Evolutionary conservation across 139 green algal genomes (phyloP).

Genomic region (Micromonas pusilla): DNA sequence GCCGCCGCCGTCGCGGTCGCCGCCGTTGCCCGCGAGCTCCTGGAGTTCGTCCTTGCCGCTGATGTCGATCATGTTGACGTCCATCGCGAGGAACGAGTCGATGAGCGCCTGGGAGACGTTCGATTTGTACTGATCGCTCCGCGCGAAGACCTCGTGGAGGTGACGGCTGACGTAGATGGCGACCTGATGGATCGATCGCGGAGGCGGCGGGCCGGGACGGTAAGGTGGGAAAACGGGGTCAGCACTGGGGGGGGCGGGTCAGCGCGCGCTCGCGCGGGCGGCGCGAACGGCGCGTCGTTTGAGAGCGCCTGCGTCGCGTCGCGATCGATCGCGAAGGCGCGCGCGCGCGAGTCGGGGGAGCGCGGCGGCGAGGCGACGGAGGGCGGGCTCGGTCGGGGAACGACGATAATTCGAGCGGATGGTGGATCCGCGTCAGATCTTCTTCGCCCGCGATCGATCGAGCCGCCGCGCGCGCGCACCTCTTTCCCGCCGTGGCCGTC

Average conservation of each 20-base stretch:
- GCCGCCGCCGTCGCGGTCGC: no score
- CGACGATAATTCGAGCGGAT: no score
- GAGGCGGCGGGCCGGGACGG: no score
- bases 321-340: no score
- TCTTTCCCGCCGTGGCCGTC: slow-evolving; percentile 67
- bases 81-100: not conserved
- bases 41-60: not conserved
- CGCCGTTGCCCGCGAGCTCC: not conserved
- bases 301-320: no score
- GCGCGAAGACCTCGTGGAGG: slow-evolving; percentile 3
- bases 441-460: no score
- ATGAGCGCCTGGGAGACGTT: not conserved
- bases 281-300: no score
- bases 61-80: not conserved
- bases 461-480: slow-evolving; percentile 41
- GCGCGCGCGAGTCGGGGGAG: no score
- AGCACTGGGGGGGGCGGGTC: no score
- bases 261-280: no score
- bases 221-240: not conserved
- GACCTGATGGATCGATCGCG: not conserved
- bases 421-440: no score
- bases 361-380: not conserved
- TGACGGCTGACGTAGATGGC: slow-evolving; percentile 2
- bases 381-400: not conserved
- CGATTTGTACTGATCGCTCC: not conserved